These are phyloP conservation scores for Ophiorrhiza pumila DNA, from an alignment of 257 asterid species.

Conservation along the genomic window DNA sequence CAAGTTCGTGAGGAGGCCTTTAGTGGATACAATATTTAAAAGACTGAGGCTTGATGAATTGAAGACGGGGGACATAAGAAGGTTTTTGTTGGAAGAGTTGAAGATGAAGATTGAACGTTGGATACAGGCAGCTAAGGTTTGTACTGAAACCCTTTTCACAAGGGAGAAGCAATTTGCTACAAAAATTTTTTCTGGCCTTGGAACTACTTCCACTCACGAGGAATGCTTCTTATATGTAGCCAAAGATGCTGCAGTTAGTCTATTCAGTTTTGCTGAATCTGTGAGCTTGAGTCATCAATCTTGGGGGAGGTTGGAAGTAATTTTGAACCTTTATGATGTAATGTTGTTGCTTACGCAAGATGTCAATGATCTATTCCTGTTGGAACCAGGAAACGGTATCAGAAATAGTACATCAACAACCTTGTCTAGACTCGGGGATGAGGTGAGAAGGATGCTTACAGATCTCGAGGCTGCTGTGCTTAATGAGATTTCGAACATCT, in stretches of 20 bases:
- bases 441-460: conserved; percentile 63
- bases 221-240: conserved; percentile 60
- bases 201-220: conserved; percentile 24
- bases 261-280: conserved; percentile 74
- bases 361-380: conserved; percentile 11
- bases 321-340: conserved; percentile 13
- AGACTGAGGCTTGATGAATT: conserved; percentile 47
- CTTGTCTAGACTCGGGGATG: conserved; percentile 64
- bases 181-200: conserved; percentile 56
- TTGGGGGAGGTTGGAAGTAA: conserved; percentile 49
- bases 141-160: conserved; percentile 58
- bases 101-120: conserved; percentile 74
- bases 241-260: conserved; percentile 60
- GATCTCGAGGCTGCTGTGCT: conserved; percentile 73
- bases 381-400: conserved; percentile 43
- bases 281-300: conserved; percentile 62
- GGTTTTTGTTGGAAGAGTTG: conserved; percentile 56
- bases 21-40: conserved; percentile 16
- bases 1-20: conserved; percentile 32
- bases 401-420: conserved; percentile 53
- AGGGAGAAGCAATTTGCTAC: conserved; percentile 69
- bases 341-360: conserved; percentile 8
- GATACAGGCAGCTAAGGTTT: conserved; percentile 69
- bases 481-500: conserved; percentile 51
- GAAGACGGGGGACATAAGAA: conserved; percentile 43